Evolutionary conservation across 2,329 filamentous ascomycete species (phyloP).

Genomic region (Ophiocordyceps camponoti-rufipedis): DNA sequence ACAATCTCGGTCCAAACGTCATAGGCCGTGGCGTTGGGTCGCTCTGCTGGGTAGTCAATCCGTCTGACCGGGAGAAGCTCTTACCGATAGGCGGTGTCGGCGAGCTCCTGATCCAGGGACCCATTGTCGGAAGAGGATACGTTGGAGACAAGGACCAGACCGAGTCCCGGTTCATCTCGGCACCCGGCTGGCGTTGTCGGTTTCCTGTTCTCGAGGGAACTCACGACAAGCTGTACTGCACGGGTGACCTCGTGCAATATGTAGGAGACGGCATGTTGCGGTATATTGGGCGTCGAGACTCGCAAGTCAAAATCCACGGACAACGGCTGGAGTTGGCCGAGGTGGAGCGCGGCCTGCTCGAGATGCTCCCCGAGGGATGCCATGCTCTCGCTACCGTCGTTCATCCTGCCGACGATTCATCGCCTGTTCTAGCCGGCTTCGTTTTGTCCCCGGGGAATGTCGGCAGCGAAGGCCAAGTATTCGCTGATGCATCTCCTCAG

Average conservation of each 20-base stretch:
- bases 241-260: constrained; percentile 2
- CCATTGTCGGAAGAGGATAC: constrained; percentile 29
- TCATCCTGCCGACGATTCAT: not conserved
- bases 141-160: constrained; percentile 18
- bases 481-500: not conserved
- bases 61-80: constrained; percentile 5
- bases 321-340: not conserved
- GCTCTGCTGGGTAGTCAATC: constrained; percentile 8
- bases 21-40: constrained; percentile 3
- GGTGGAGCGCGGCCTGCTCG: constrained; percentile 1
- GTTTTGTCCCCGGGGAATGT: not conserved
- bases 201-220: constrained; percentile 7
- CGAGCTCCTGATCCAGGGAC: constrained; percentile 20
- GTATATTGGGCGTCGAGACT: constrained; percentile 2
- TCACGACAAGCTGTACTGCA: not conserved
- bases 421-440: not conserved
- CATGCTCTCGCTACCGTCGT: not conserved
- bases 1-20: constrained; percentile 14
- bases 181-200: constrained; percentile 18
- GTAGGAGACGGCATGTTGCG: not conserved
- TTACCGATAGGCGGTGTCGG: constrained; percentile 9
- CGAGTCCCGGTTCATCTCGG: constrained; percentile 13
- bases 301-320: constrained; percentile 30
- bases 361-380: not conserved
- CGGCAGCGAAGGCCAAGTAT: not conserved